Percentiles rank a stretch among this genome's conserved stretches.
phyloP scores from a whole-genome alignment of 495 filamentous ascomycete genomes.

The Hypoxylon fragiforme region DNA sequence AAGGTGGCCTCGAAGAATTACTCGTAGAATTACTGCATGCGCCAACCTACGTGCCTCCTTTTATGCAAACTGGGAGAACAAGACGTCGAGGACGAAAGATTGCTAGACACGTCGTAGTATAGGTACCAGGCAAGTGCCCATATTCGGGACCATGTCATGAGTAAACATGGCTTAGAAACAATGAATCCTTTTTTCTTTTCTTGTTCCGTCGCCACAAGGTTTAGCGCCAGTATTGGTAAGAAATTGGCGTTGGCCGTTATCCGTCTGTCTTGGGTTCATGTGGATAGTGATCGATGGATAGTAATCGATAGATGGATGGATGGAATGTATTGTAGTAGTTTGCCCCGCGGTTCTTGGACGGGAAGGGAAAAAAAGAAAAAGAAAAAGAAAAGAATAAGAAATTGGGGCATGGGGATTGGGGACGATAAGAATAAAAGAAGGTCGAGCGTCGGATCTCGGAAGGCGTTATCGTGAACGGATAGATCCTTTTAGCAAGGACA shows the following conservation, averaged over 20 bases:
- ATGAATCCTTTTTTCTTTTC: background rate
- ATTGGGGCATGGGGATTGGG: conserved; percentile 14
- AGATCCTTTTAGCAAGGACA: conserved; percentile 29
- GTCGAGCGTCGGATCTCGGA: conserved; percentile 29
- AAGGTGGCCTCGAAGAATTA: conserved; percentile 7
- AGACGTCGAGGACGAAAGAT: conserved; percentile 13
- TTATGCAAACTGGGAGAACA: conserved; percentile 6
- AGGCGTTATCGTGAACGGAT: conserved; percentile 28
- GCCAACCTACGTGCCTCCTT: conserved; percentile 8
- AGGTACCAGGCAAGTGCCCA: background rate
- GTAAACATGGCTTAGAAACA: background rate
- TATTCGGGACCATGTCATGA: background rate
- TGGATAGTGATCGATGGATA: no score
- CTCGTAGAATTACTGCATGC: background rate
- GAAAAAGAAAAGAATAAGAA: background rate
- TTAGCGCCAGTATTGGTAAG: background rate
- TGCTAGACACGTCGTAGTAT: conserved; percentile 6
- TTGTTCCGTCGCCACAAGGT: background rate
- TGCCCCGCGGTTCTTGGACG: conserved; percentile 14
- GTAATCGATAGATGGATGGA: no score
- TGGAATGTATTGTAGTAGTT: background rate
- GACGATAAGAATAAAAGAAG: conserved; percentile 1
- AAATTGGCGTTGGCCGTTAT: conserved; percentile 3
- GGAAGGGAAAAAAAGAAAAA: conserved; percentile 1
- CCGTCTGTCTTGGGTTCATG: conserved; percentile 1